Evolutionary conservation across 202 grass and related monocot species (phyloP), one percentile per base, ranked within the genome.

Genomic region (Eragrostis tef): DNA sequence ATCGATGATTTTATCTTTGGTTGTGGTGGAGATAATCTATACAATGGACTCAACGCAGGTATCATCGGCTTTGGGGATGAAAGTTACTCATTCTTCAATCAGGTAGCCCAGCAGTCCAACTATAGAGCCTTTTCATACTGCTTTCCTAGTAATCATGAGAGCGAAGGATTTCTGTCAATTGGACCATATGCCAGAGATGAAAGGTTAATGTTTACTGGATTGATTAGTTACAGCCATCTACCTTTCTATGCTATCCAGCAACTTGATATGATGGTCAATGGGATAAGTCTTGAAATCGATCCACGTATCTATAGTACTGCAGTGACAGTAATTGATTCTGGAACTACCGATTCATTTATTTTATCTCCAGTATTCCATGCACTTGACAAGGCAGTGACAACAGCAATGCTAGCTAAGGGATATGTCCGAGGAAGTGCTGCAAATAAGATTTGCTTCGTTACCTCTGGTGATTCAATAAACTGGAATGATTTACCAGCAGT

Each of bases 11-110:
- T 86, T 78, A 44, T 75, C 14, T 86, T 86, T 69, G 78, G 77
- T 0, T 86, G 70, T 12, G 24, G 84, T 17, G 14, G 13, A 25
- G 77, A 66, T 10, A 36, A 80, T 6, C 21, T 16, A 0, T 80
- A 57, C 62, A 24, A 9, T 16, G 83, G 57, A 46, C 7, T 0
- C 3, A 21, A 73, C 3, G 67, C 75, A 8, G 83, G 83, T 10
- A 22, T 65, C 11, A 13, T 79, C 24, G 83, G 83, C 8, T 73
- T 73, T 47, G 75, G 58, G 58, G 64, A 44, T 25, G 48, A 56
- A 44, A 65, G 8, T 19, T 73, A 66, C 68, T 85, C 83, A 2
- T 85, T 85, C 16, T 85, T 85, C 59, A 64, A 46, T 14, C 83
- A 85, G 68, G 58, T 85, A 14, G 76, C 59, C 15, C 59, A 4